These are phyloP conservation scores for Blastobotrys capitulatus DNA, from an alignment of 1,139 yeast genomes.

Conservation along the genomic window DNA sequence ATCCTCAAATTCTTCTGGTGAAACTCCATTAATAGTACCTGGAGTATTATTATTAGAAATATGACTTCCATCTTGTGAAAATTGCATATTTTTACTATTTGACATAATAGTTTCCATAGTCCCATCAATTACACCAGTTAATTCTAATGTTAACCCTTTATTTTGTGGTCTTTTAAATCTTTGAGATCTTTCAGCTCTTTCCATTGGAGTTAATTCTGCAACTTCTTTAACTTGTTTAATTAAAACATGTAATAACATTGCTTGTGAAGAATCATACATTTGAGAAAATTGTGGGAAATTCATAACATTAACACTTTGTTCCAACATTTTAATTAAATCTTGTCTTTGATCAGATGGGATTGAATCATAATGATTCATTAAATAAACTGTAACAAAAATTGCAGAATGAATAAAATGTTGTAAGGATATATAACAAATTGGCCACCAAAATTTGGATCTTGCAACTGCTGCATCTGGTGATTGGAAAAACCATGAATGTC, in stretches of 20 bases:
- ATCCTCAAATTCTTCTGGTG: not conserved
- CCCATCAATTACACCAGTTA: conserved; percentile 3
- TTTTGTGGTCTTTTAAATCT: not conserved
- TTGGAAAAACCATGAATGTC: conserved; percentile 29
- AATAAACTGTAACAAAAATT: conserved; percentile 20
- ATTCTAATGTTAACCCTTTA: conserved; percentile 11
- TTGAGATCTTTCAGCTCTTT: conserved; percentile 14
- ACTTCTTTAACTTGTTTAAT: conserved; percentile 19
- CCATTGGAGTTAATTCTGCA: conserved; percentile 18
- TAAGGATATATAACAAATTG: conserved; percentile 12
- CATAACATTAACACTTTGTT: conserved; percentile 14
- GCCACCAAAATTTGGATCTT: conserved; percentile 23
- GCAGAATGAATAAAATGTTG: conserved; percentile 24
- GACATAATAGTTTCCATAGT: not conserved
- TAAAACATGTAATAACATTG: conserved; percentile 16
- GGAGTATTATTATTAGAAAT: not conserved
- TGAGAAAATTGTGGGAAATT: conserved; percentile 15
- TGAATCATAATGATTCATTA: conserved; percentile 20
- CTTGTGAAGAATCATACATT: conserved; percentile 17
- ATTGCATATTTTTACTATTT: not conserved
- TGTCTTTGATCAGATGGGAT: conserved; percentile 15
- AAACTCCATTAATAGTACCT: not conserved
- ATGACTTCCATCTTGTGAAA: not conserved
- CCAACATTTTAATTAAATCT: conserved; percentile 9
- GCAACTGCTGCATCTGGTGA: conserved; percentile 24